Percentiles rank a stretch among this genome's conserved stretches.
phyloP scores from a whole-genome alignment of 805 yeast genomes.

The Spathaspora sp. region DNA sequence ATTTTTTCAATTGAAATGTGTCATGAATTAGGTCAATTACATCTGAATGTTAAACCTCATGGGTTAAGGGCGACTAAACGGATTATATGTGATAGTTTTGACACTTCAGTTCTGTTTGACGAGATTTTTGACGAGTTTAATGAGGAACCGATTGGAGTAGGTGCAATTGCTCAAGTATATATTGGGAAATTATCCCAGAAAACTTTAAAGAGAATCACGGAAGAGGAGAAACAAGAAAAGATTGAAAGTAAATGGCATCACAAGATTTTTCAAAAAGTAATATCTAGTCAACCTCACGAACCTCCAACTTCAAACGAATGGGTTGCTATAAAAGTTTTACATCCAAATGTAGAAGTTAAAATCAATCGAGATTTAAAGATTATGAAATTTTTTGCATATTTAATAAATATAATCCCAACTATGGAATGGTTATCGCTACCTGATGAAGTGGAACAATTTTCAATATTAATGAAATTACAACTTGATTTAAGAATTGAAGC shows the following conservation, averaged over 20 bases:
- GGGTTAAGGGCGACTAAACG: constrained; percentile 55
- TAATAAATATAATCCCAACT: constrained; percentile 74
- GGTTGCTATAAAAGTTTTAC: constrained; percentile 91
- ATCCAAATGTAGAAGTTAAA: constrained; percentile 73
- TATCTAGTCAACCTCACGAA: constrained; percentile 31
- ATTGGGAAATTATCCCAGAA: constrained; percentile 57
- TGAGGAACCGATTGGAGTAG: constrained; percentile 85
- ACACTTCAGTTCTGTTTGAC: constrained; percentile 46
- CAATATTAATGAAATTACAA: constrained; percentile 81
- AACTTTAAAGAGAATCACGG: constrained; percentile 36
- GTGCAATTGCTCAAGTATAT: constrained; percentile 97
- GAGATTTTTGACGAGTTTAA: constrained; percentile 79
- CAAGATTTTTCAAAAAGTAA: constrained; percentile 27
- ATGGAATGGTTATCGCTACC: constrained; percentile 98
- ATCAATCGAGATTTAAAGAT: constrained; percentile 79
- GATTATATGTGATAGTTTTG: constrained; percentile 59
- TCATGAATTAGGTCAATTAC: constrained; percentile 69
- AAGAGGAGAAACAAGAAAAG: constrained; percentile 12
- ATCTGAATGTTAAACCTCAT: constrained; percentile 81
- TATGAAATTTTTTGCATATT: constrained; percentile 74
- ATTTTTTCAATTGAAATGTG: constrained; percentile 81
- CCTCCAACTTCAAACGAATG: constrained; percentile 41
- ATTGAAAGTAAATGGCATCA: constrained; percentile 4
- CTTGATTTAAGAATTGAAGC: constrained; percentile 90
- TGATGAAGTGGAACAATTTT: constrained; percentile 87